Evolutionary conservation across 257 asterid genomes (phyloP).

Genomic region (Forsythia suspensa): DNA sequence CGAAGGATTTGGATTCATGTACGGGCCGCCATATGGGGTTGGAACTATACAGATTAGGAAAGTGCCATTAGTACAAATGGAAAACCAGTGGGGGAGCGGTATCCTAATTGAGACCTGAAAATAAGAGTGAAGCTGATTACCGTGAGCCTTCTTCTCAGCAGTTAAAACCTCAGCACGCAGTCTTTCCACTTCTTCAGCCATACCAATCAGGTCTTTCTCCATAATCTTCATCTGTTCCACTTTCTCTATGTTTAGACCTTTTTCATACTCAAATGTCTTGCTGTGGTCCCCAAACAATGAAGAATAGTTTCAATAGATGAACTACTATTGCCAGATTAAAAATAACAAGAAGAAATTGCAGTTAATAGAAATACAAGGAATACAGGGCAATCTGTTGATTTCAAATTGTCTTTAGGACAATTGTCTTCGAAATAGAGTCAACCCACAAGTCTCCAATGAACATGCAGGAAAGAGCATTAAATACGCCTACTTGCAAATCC

Average conservation of each 20-base stretch:
- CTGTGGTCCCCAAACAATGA: slow-evolving; percentile 35
- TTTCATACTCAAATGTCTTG: slow-evolving; percentile 71
- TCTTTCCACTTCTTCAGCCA: slow-evolving; percentile 65
- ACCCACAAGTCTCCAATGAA: background rate
- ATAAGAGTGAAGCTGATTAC: slow-evolving; percentile 36
- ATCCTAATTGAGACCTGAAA: background rate
- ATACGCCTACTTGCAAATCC: background rate
- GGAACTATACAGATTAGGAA: slow-evolving; percentile 40
- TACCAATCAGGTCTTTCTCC: slow-evolving; percentile 68
- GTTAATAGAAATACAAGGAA: background rate
- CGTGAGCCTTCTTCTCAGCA: slow-evolving; percentile 58
- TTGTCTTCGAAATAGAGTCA: background rate
- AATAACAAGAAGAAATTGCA: background rate
- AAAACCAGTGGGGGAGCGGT: background rate
- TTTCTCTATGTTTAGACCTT: slow-evolving; percentile 58
- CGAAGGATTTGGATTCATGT: slow-evolving; percentile 32
- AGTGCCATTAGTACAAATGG: slow-evolving; percentile 14
- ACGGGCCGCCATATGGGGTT: slow-evolving; percentile 22
- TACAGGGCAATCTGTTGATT: background rate
- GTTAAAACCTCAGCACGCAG: slow-evolving; percentile 49
- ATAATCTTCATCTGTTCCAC: slow-evolving; percentile 61
- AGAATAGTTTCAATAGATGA: background rate
- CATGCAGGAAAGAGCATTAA: background rate
- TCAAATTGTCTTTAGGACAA: background rate
- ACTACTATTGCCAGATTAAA: background rate